Conservation (phyloP, 2,329 filamentous ascomycete genomes). For the Bipolaris bicolor region DNA sequence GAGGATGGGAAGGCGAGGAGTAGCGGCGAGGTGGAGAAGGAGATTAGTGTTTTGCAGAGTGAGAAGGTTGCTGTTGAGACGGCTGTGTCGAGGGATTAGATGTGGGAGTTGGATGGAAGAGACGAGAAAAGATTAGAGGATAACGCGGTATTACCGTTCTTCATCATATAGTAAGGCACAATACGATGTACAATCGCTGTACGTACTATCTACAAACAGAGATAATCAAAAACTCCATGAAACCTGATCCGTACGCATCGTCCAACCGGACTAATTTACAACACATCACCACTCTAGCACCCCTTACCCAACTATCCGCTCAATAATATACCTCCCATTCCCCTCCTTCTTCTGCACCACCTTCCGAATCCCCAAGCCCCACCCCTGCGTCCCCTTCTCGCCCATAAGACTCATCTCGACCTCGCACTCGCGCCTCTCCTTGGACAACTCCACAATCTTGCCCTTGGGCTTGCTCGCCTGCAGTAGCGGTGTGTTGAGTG, state of each 20-base stretch:
- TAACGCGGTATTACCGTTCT: not conserved
- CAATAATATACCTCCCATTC: conserved; percentile 73
- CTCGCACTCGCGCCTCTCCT: conserved; percentile 74
- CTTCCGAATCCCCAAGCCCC: conserved; percentile 85
- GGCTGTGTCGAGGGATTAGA: conserved; percentile 30
- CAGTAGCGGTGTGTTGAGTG: conserved; percentile 83
- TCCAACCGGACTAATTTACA: not conserved
- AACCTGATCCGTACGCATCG: not conserved
- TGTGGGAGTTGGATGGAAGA: too few species aligned
- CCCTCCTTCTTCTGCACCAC: conserved; percentile 78
- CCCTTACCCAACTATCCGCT: conserved; percentile 53
- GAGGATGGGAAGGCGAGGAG: conserved; percentile 17
- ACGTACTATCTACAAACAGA: not conserved
- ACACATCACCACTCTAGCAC: conserved; percentile 14
- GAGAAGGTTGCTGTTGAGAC: conserved; percentile 39
- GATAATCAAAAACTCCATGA: not conserved
- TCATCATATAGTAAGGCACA: not conserved
- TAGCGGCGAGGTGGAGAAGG: conserved; percentile 36
- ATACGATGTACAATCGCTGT: not conserved
- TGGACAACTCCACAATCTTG: conserved; percentile 65
- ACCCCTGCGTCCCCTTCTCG: conserved; percentile 71
- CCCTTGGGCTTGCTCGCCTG: conserved; percentile 90
- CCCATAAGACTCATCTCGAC: conserved; percentile 78
- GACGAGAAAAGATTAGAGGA: not conserved
- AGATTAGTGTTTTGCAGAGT: conserved; percentile 30